phyloP scores from a whole-genome alignment of 2,329 filamentous ascomycete genomes.

The Mycocentrospora acerina region DNA sequence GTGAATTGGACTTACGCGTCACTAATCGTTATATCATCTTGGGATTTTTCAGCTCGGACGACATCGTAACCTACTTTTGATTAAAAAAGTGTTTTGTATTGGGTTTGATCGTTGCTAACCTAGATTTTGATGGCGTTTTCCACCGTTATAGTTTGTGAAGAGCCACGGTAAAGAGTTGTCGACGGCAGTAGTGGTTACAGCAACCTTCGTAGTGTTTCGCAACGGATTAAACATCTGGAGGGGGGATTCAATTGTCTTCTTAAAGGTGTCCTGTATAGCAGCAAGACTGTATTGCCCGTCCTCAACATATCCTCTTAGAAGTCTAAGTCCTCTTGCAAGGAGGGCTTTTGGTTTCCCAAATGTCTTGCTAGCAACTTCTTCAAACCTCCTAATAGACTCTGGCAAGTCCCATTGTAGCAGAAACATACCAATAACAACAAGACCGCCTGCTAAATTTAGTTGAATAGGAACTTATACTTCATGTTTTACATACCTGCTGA shows the following conservation, averaged over 20 bases:
- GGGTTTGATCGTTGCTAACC: not conserved
- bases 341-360: no score
- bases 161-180: constrained; percentile 18
- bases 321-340: constrained; percentile 13
- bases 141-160: constrained; percentile 35
- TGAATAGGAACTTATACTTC: no score
- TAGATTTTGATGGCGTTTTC: constrained; percentile 4
- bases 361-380: constrained; percentile 22
- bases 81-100: no score
- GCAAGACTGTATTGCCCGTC: constrained; percentile 25
- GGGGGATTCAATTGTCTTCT: constrained; percentile 7
- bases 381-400: constrained; percentile 23
- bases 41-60: constrained; percentile 15
- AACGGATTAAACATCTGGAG: constrained; percentile 31
- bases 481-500: no score
- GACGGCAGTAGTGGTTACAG: constrained; percentile 29
- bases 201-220: constrained; percentile 25
- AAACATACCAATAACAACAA: constrained; percentile 30
- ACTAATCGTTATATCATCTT: constrained; percentile 20
- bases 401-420: constrained; percentile 22
- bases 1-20: constrained; percentile 35
- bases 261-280: constrained; percentile 27
- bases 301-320: constrained; percentile 23
- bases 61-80: constrained; percentile 15
- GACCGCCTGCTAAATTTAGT: constrained; percentile 23